phyloP scores from a whole-genome alignment of 2,329 filamentous ascomycete genomes.

The Onygenales sp. region DNA sequence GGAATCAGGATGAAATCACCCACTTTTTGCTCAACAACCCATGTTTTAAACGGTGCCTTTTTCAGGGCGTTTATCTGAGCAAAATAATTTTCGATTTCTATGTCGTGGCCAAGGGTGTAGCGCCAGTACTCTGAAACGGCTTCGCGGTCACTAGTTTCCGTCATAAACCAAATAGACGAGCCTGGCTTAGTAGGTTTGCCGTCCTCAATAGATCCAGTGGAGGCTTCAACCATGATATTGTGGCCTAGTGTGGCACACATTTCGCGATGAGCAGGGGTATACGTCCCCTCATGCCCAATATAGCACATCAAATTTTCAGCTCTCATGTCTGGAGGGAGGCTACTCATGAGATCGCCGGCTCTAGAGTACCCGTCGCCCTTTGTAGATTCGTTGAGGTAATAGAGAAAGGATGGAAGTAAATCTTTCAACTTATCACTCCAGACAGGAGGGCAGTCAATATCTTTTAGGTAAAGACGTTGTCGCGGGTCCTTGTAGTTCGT shows the following conservation, averaged over 20 bases:
- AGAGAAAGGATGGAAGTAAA: conserved; percentile 70
- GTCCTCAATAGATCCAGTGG: conserved; percentile 51
- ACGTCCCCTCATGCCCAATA: conserved; percentile 93
- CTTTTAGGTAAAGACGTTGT: conserved; percentile 89
- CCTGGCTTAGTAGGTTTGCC: conserved; percentile 66
- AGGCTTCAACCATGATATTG: conserved; percentile 97
- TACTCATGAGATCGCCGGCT: conserved; percentile 91
- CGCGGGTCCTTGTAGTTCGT: conserved; percentile 70
- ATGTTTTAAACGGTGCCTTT: conserved; percentile 84
- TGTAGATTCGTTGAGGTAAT: conserved; percentile 80
- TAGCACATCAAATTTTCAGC: conserved; percentile 98
- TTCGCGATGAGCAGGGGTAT: conserved; percentile 87
- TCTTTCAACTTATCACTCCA: conserved; percentile 76
- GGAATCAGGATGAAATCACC: conserved; percentile 93
- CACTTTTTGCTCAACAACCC: conserved; percentile 78
- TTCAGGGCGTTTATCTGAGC: conserved; percentile 94
- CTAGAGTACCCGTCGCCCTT: conserved; percentile 45
- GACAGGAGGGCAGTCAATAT: conserved; percentile 84
- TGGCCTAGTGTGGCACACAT: conserved; percentile 96
- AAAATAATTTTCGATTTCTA: conserved; percentile 95
- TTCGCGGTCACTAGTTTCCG: conserved; percentile 83
- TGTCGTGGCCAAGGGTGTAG: conserved; percentile 86
- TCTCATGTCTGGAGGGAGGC: conserved; percentile 73
- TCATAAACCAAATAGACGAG: conserved; percentile 98
- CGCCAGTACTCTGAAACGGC: conserved; percentile 89